Evolutionary conservation across 306 rosid species (phyloP), one percentile per base, ranked within the genome.

Genomic region (Purshia tridentata): DNA sequence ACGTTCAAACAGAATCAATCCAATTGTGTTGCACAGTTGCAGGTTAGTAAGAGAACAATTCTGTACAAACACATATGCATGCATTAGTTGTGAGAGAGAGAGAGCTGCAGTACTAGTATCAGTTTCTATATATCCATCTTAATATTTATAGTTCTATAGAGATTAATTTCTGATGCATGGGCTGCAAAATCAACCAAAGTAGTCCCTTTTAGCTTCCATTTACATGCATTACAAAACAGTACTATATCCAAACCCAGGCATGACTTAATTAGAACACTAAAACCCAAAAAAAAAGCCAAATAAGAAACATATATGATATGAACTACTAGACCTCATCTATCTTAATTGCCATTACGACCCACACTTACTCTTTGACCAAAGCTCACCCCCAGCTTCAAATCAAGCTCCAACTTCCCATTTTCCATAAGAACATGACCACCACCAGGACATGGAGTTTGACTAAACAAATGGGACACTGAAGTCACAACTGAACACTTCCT

Each of bases 381-480:
- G 41, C 55, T 73, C 65, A 82, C 70, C 11, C 83, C 87, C 6
- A 84, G 81, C 76, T 83, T 83, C 80, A 90, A 80, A 22, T 79
- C 86, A 2, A 84, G 87, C 81, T 80, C 89, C 20, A 77, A 73
- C 39, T 70, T 72, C 12, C 49, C 63, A 44, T 65, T 58, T 15
- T 9, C 22, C 40, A 15, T 8, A 22, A 54, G 15, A 45, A 12
- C 55, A 7, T 39, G 13, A 10, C 22, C 11, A 10, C 23, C 4
- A 20, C 18, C 49, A 9, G 19, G 9, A 41, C 8, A 29, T 4
- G 53, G 47, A 61, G 8, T 55, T 0, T 71, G 48, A 67, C 93
- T 90, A 72, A 93, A 90, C 84, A 93, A 81, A 9, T 87, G 90
- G 23, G 87, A 84, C 13, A 81, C 82, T 8, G 93, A 88, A 5